Evolutionary conservation across 2,329 filamentous ascomycete species (phyloP).

Genomic region (Akanthomyces dipterigenus): DNA sequence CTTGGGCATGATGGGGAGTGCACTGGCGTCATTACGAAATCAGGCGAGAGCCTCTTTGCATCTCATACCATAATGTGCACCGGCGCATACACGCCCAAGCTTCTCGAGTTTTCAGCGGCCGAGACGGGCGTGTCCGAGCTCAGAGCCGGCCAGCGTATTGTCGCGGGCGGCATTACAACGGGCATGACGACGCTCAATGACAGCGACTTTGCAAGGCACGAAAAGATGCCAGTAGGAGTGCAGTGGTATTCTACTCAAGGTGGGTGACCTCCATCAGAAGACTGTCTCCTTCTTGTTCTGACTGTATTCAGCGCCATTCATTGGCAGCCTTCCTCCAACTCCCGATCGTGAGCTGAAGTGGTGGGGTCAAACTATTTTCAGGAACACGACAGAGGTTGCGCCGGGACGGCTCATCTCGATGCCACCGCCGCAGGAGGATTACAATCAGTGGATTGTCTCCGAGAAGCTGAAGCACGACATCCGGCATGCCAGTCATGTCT

Average conservation of each 20-base stretch:
- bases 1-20: constrained; percentile 40
- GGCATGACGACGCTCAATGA: constrained; percentile 49
- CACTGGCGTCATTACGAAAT: constrained; percentile 40
- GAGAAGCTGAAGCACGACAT: constrained; percentile 51
- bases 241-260: constrained; percentile 33
- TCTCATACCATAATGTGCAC: constrained; percentile 47
- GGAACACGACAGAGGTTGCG: constrained; percentile 44
- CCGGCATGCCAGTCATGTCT: constrained; percentile 46
- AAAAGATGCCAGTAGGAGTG: constrained; percentile 43
- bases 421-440: constrained; percentile 49
- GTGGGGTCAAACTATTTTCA: constrained; percentile 56
- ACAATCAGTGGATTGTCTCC: constrained; percentile 57
- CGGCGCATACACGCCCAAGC: constrained; percentile 50
- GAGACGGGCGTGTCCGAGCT: constrained; percentile 40
- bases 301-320: constrained; percentile 43
- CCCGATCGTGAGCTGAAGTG: constrained; percentile 46
- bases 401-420: constrained; percentile 49
- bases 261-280: constrained; percentile 10
- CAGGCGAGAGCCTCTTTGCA: constrained; percentile 39
- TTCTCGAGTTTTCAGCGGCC: constrained; percentile 46
- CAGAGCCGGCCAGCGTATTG: constrained; percentile 45
- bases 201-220: constrained; percentile 36
- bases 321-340: constrained; percentile 51
- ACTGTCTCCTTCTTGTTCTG: constrained; percentile 16
- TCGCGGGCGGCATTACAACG: constrained; percentile 53